Evolutionary conservation across 2,329 filamentous ascomycete genomes (phyloP), one percentile per base, ranked within the genome.

Genomic region (Alternaria triticina): DNA sequence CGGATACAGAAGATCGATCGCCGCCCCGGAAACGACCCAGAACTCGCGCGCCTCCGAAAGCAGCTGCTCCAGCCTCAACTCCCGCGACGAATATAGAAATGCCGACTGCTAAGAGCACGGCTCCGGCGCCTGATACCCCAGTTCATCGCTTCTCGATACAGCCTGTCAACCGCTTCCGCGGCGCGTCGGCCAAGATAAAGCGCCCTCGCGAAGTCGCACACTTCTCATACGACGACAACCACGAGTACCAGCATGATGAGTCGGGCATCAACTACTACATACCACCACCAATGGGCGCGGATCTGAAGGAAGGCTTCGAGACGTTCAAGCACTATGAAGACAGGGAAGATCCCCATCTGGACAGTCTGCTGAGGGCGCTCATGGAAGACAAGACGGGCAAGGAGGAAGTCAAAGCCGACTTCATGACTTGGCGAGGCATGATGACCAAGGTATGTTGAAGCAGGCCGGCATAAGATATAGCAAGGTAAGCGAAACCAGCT

Each of bases 341-440:
- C 76, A 86, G 88, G 1, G 82, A 83, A n/a, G 93, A 97, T 78
- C 92, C 96, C 72, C 96, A 99, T 80, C 83, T 99, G 4, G 92
- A 96, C 59, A 91, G 91, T 64, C 83, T 99, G 28, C 83, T 99
- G 22, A 89, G 88, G 64, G 90, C 94, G 1, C 88, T 99, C 49
- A 84, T 89, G 52, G 60, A 62, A 86, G 87, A 25, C 85, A 92
- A 69, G 96, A 98, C 80, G 85, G 89, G 77, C 84, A 89, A 68
- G 88, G 86, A 1, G 56, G 57, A 15, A 30, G 51, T 12, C 86
- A 87, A 94, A 65, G 90, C 91, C 3, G 89, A 97, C 71, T 79
- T 98, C 49, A 86, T 98, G 55, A 98, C 95, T 2, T 99, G 95
- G 95, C 86, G 96, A 74, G 96, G 96, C 40, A 97, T 98, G 93